A percentile compares a stretch with the other conserved stretches of the same genome.
These are phyloP conservation scores for Onygena corvina DNA, from an alignment of 2,329 filamentous ascomycete genomes.

Conservation along the genomic window DNA sequence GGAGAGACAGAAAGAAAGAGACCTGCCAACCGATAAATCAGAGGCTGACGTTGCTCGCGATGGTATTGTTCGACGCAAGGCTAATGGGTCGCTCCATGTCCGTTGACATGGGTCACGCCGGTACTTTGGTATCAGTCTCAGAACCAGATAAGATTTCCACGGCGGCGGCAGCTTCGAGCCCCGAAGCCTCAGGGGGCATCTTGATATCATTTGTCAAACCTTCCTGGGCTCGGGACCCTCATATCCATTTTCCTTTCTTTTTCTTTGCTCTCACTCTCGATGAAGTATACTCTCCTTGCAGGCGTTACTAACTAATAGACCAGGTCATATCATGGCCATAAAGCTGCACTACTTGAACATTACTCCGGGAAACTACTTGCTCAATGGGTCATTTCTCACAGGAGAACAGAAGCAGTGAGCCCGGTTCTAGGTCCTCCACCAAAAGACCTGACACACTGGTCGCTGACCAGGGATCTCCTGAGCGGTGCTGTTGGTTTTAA, in stretches of 20 bases:
- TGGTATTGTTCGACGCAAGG: too few species aligned
- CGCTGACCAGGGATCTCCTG: too few species aligned
- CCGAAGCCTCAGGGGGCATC: neutral
- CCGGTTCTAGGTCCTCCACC: too few species aligned
- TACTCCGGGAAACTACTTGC: too few species aligned
- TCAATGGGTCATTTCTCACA: too few species aligned
- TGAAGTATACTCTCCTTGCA: too few species aligned
- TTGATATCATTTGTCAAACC: constrained; percentile 6
- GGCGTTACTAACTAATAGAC: neutral
- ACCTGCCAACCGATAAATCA: too few species aligned
- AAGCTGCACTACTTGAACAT: too few species aligned
- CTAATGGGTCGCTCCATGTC: neutral
- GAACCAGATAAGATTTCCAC: constrained; percentile 2
- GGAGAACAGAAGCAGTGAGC: too few species aligned
- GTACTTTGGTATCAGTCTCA: neutral
- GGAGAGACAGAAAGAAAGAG: neutral
- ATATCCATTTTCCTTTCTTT: neutral
- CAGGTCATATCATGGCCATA: too few species aligned
- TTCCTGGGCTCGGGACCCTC: neutral
- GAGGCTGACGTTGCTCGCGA: too few species aligned
- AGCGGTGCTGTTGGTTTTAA: neutral
- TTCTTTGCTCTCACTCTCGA: neutral
- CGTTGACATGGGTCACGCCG: constrained; percentile 1
- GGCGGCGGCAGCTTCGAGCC: neutral
- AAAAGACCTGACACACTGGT: too few species aligned